Evolutionary conservation across 192 early-diverging fungal species (phyloP).

Genomic region (Backusella macrospora): DNA sequence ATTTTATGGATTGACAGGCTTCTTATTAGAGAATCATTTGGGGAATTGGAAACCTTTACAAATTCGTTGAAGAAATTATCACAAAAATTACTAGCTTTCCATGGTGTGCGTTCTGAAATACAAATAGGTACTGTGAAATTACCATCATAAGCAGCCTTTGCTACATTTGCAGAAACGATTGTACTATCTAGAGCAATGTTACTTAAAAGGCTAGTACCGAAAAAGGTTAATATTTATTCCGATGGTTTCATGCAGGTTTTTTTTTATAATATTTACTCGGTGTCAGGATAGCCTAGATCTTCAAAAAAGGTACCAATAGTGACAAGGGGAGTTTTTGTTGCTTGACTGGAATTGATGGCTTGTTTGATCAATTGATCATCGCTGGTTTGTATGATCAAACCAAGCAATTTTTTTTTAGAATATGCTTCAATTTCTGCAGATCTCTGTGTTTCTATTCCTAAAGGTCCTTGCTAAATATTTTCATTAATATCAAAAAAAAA

Average conservation of each 20-base stretch:
- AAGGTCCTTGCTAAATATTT: background rate
- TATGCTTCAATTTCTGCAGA: background rate
- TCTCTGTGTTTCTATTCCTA: background rate
- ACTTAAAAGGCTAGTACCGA: background rate
- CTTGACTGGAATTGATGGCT: background rate
- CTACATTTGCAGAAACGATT: conserved; percentile 8
- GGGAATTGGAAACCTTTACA: too few species aligned
- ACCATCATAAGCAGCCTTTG: background rate
- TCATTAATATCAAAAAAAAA: background rate
- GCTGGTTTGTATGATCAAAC: conserved; percentile 12
- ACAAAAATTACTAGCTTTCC: conserved; percentile 8
- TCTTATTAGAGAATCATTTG: background rate
- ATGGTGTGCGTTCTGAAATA: conserved; percentile 4
- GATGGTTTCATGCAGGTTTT: too few species aligned
- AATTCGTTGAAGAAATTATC: background rate
- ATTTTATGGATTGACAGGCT: conserved; percentile 8
- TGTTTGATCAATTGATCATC: background rate
- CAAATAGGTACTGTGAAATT: background rate
- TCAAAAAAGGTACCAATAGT: conserved; percentile 6
- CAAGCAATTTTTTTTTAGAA: background rate
- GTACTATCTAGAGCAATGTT: conserved; percentile 1
- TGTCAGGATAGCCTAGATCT: background rate
- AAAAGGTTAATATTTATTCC: background rate
- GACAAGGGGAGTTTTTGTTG: background rate
- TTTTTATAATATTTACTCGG: background rate